Evolutionary conservation across 116 monocot species (phyloP).

Genomic region (Thalassia testudinum): DNA sequence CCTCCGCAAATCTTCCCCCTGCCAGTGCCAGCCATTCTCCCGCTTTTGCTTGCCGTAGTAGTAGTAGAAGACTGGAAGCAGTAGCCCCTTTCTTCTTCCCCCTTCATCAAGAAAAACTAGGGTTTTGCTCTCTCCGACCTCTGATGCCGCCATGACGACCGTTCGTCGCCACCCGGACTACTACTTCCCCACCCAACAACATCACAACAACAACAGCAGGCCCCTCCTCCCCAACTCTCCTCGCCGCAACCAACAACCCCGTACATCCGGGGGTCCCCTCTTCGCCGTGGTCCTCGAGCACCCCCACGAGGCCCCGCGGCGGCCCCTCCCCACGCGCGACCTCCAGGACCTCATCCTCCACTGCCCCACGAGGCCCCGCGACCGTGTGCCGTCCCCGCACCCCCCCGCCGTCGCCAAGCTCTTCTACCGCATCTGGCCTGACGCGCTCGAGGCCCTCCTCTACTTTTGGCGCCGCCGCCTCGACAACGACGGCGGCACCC

Average conservation of each 20-base stretch:
- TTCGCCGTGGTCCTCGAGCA: slow-evolving; percentile 10
- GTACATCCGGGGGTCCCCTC: background rate
- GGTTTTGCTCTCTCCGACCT: background rate
- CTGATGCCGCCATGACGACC: background rate
- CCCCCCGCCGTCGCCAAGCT: slow-evolving; percentile 12
- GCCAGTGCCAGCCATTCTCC: no score
- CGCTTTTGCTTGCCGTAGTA: no score
- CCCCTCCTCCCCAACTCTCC: background rate
- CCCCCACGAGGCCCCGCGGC: background rate
- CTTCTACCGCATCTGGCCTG: slow-evolving; percentile 14
- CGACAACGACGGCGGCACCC: slow-evolving; percentile 21
- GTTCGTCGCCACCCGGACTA: background rate
- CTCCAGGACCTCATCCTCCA: background rate
- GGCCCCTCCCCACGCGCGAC: background rate
- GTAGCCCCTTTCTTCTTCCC: no score
- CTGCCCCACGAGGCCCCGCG: slow-evolving; percentile 4
- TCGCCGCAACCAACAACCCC: background rate
- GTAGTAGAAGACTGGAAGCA: no score
- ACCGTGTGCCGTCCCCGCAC: no score
- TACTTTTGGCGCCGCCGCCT: slow-evolving; percentile 56
- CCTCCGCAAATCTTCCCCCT: no score
- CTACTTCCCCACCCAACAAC: background rate
- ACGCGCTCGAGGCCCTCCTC: slow-evolving; percentile 25
- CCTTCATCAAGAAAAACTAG: no score
- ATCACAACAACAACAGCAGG: background rate